These are phyloP conservation scores for Pyricularia grisea DNA, from an alignment of 2,329 filamentous ascomycete species.

Conservation along the genomic window DNA sequence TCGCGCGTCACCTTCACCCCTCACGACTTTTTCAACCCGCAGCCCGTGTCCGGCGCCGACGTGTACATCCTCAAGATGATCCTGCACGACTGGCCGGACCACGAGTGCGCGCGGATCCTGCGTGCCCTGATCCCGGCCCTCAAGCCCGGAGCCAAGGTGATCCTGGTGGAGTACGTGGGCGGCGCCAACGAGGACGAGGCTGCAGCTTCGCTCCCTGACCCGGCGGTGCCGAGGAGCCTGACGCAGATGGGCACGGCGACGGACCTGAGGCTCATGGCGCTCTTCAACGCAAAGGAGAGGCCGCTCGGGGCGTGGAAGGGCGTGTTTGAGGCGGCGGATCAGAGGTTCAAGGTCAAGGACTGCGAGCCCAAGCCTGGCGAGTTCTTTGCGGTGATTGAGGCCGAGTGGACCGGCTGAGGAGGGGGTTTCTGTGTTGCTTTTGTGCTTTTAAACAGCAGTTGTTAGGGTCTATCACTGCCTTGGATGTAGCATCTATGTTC, in stretches of 20 bases:
- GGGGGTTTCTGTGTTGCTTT: background rate
- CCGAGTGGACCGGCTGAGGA: background rate
- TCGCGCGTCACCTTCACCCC: constrained; percentile 23
- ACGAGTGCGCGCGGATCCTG: constrained; percentile 23
- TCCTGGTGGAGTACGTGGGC: constrained; percentile 22
- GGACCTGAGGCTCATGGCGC: constrained; percentile 8
- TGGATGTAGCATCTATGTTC: too few species aligned
- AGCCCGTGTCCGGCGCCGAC: constrained; percentile 25
- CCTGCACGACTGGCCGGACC: constrained; percentile 46
- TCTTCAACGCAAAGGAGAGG: constrained; percentile 12
- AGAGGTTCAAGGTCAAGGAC: constrained; percentile 1
- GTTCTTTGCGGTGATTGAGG: constrained; percentile 6
- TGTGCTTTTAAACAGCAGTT: too few species aligned
- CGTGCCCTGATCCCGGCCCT: constrained; percentile 32
- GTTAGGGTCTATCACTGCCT: too few species aligned
- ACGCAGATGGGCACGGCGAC: constrained; percentile 4
- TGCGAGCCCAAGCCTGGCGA: background rate
- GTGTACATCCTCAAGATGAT: constrained; percentile 44
- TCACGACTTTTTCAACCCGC: constrained; percentile 27
- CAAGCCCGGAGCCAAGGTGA: constrained; percentile 29
- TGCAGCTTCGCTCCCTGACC: background rate
- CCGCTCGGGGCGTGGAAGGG: constrained; percentile 12
- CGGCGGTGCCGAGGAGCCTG: background rate
- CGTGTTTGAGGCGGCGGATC: constrained; percentile 10
- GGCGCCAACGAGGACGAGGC: background rate